These are phyloP conservation scores for Boletus pseudo-olivaceus DNA, from an alignment of 768 basidiomycete species.

Conservation along the genomic window DNA sequence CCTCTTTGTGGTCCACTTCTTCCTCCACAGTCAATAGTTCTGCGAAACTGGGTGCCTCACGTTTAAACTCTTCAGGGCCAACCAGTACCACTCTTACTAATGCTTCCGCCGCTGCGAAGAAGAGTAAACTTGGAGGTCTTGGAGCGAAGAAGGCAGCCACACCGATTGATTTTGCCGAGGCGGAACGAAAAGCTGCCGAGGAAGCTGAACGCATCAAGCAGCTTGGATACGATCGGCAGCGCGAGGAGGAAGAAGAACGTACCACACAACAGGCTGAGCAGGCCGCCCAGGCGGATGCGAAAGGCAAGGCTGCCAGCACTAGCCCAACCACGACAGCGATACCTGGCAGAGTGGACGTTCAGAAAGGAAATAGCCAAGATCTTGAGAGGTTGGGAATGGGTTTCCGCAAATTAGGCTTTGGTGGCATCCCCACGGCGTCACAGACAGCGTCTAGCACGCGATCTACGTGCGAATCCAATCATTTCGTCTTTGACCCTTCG, in stretches of 20 bases:
- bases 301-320: constrained; percentile 28
- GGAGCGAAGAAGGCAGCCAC: constrained; percentile 84
- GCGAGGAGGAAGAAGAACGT: constrained; percentile 81
- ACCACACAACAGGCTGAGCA: constrained; percentile 60
- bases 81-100: constrained; percentile 27
- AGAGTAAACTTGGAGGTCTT: constrained; percentile 69
- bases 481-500: neutral
- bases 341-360: constrained; percentile 29
- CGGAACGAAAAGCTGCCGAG: constrained; percentile 83
- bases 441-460: constrained; percentile 48
- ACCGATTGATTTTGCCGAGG: constrained; percentile 90
- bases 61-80: constrained; percentile 41
- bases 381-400: constrained; percentile 61
- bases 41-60: constrained; percentile 40
- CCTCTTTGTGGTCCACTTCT: constrained; percentile 49
- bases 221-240: constrained; percentile 84
- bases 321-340: constrained; percentile 23
- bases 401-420: constrained; percentile 80
- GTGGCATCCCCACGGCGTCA: constrained; percentile 66
- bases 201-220: constrained; percentile 92
- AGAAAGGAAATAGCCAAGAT: constrained; percentile 45
- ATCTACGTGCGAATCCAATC: constrained; percentile 31
- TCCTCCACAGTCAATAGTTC: constrained; percentile 27
- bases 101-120: constrained; percentile 44
- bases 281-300: constrained; percentile 26